Conservation (phyloP, 169 alveolate genomes). For the Eimeria necatrix region DNA sequence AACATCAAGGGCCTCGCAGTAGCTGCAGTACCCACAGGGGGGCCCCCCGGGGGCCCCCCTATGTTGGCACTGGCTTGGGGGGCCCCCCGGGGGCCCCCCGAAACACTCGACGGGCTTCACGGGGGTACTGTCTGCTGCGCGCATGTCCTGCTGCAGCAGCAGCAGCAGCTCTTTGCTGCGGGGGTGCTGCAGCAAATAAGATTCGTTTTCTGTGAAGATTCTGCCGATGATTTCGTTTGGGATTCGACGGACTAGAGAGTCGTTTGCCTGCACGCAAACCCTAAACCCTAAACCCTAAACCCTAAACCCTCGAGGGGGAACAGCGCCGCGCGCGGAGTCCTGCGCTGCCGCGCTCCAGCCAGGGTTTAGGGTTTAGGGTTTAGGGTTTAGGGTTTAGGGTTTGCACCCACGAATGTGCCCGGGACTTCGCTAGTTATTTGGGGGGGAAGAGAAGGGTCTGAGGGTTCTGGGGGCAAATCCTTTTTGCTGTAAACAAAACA, state of each 20-base stretch:
- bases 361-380: not conserved
- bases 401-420: not conserved
- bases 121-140: not conserved
- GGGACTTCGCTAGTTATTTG: not conserved
- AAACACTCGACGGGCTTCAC: not conserved
- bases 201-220: not conserved
- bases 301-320: too few relatives aligned
- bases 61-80: not conserved
- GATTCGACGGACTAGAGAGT: not conserved
- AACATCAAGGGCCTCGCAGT: not conserved
- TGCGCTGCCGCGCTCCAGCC: too few relatives aligned
- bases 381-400: too few relatives aligned
- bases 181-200: not conserved
- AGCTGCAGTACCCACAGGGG: not conserved
- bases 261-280: not conserved
- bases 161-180: conserved; percentile 31
- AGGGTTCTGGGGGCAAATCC: not conserved
- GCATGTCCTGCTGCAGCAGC: conserved; percentile 28
- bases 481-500: not conserved
- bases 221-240: not conserved
- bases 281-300: not conserved
- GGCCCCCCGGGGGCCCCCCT: conserved; percentile 19
- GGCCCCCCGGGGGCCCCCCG: conserved; percentile 10
- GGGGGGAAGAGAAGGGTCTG: not conserved
- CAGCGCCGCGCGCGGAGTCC: too few relatives aligned